A percentile compares a stretch with the other conserved stretches of the same genome.
phyloP scores from a whole-genome alignment of 164 flowering plant species.

The Macadamia integrifolia region DNA sequence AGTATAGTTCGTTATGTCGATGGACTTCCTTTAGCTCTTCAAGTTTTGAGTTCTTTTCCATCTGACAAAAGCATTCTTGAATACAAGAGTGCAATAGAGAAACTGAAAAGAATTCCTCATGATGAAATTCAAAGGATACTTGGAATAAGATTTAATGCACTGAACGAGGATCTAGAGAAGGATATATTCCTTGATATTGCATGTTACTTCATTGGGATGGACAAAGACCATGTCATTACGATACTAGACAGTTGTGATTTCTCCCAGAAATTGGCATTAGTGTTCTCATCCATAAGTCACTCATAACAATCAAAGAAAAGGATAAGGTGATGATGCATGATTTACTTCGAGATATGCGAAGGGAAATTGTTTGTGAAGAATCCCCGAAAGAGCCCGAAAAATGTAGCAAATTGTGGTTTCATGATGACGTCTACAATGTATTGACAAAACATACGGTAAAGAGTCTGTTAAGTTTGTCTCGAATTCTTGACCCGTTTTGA shows the following conservation, averaged over 20 bases:
- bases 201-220: constrained; percentile 1
- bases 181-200: neutral
- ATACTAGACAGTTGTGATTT: constrained; percentile 1
- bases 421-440: constrained; percentile 1
- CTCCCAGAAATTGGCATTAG: neutral
- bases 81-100: neutral
- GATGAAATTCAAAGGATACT: neutral
- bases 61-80: constrained; percentile 2
- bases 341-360: neutral
- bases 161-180: constrained; percentile 1
- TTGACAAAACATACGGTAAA: constrained; percentile 3
- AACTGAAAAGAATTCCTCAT: constrained; percentile 3
- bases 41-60: neutral
- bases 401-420: constrained; percentile 11
- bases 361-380: neutral
- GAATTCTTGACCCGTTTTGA: too few relatives aligned
- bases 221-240: neutral
- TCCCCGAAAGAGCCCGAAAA: neutral
- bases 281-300: neutral
- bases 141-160: constrained; percentile 7
- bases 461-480: too few relatives aligned
- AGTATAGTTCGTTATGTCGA: neutral
- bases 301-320: neutral
- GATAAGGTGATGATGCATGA: constrained; percentile 2
- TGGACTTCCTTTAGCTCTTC: neutral